Conservation (phyloP, 2,329 filamentous ascomycete species). For the Ilyonectria sp. region DNA sequence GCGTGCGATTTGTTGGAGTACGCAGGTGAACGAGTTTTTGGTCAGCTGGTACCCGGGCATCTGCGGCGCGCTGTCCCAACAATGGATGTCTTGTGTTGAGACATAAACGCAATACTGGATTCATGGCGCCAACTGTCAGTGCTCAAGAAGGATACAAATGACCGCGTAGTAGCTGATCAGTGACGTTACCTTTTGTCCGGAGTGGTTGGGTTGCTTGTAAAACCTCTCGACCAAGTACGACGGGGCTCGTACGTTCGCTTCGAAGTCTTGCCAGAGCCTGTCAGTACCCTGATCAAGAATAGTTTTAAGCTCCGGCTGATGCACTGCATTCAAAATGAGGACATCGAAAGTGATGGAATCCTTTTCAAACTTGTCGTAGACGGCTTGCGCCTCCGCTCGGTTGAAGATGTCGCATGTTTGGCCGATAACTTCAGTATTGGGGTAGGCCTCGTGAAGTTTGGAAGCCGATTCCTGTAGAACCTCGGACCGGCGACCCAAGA, state of each 20-base stretch:
- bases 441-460: conserved; percentile 22
- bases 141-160: neutral
- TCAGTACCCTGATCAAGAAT: conserved; percentile 40
- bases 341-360: conserved; percentile 22
- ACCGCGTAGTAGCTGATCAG: neutral
- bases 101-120: conserved; percentile 34
- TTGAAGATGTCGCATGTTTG: conserved; percentile 26
- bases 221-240: conserved; percentile 38
- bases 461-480: conserved; percentile 24
- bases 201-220: conserved; percentile 37
- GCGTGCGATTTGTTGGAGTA: conserved; percentile 55
- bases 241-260: conserved; percentile 37
- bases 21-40: conserved; percentile 54
- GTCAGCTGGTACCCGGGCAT: conserved; percentile 54
- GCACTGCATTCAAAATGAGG: conserved; percentile 34
- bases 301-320: conserved; percentile 23
- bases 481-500: conserved; percentile 50
- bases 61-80: conserved; percentile 38
- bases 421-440: conserved; percentile 22
- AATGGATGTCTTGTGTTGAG: conserved; percentile 46
- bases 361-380: conserved; percentile 33
- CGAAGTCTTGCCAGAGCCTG: conserved; percentile 44
- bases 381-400: conserved; percentile 1
- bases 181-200: conserved; percentile 23
- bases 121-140: accelerated